Evolutionary conservation across 177 flowering plant species (phyloP).

Genomic region (Vitis hybrid): DNA sequence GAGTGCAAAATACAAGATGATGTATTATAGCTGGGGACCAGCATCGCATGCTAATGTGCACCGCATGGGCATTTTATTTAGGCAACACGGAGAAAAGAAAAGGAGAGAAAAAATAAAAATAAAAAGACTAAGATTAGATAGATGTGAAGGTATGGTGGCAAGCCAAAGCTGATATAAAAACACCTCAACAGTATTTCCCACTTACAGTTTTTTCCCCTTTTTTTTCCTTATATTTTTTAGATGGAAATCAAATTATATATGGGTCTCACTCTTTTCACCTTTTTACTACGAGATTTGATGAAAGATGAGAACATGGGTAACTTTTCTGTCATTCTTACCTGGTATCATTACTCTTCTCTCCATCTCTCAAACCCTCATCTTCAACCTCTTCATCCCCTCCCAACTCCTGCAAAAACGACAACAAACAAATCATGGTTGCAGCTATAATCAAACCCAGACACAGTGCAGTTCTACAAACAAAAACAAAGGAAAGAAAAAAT

Average conservation of each 20-base stretch:
- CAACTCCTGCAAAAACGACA: slow-evolving; percentile 16
- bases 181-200: slow-evolving; percentile 28
- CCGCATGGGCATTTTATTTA: slow-evolving; percentile 24
- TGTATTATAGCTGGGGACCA: slow-evolving; percentile 36
- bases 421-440: background rate
- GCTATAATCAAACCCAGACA: background rate
- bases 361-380: slow-evolving; percentile 1
- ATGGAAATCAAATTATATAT: slow-evolving; percentile 8
- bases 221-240: background rate
- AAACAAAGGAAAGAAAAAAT: background rate
- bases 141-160: slow-evolving; percentile 13
- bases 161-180: slow-evolving; percentile 21
- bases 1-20: slow-evolving; percentile 1
- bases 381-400: slow-evolving; percentile 4
- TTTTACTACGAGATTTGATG: slow-evolving; percentile 30
- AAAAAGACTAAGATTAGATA: slow-evolving; percentile 20
- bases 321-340: slow-evolving; percentile 26
- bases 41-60: slow-evolving; percentile 42
- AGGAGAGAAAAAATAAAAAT: slow-evolving; percentile 8
- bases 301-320: slow-evolving; percentile 15
- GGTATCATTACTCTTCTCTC: slow-evolving; percentile 21
- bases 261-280: slow-evolving; percentile 12
- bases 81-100: slow-evolving; percentile 14
- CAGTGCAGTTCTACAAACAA: slow-evolving; percentile 3
- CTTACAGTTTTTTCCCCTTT: slow-evolving; percentile 13